A percentile compares a stretch with the other conserved stretches of the same genome.
Conservation (phyloP, 2,329 filamentous ascomycete genomes). For the Beauveria pseudobassiana region DNA sequence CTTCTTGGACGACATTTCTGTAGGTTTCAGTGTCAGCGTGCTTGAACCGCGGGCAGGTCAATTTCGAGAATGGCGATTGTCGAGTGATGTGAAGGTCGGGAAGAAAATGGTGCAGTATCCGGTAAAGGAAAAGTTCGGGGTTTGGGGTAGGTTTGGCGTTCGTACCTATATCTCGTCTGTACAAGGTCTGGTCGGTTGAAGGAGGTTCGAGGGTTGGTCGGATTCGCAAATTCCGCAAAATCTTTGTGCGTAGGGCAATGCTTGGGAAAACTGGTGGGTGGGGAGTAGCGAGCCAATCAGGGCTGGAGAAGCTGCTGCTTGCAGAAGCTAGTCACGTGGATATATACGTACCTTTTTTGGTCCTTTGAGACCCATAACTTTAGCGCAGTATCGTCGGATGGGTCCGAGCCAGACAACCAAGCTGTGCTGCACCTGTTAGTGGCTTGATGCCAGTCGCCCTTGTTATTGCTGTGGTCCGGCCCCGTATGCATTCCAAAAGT, state of each 20-base stretch:
- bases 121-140: constrained; percentile 7
- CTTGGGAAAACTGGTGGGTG: constrained; percentile 25
- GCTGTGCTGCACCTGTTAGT: background rate
- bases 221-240: constrained; percentile 32
- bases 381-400: background rate
- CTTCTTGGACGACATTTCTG: constrained; percentile 38
- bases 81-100: background rate
- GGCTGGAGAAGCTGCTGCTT: background rate
- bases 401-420: background rate
- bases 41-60: background rate
- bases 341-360: constrained; percentile 2
- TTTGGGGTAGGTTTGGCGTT: constrained; percentile 18
- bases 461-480: constrained; percentile 4
- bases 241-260: constrained; percentile 36
- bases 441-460: constrained; percentile 6
- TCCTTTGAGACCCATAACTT: background rate
- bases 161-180: constrained; percentile 37
- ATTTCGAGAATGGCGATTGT: background rate
- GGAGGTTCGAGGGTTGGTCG: constrained; percentile 24
- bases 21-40: constrained; percentile 10
- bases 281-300: constrained; percentile 31
- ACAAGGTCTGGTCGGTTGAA: constrained; percentile 29
- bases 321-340: constrained; percentile 21
- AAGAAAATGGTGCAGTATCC: background rate
- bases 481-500: constrained; percentile 6